phyloP scores from a whole-genome alignment of 345 rosid genomes.

The Linum lewisii region DNA sequence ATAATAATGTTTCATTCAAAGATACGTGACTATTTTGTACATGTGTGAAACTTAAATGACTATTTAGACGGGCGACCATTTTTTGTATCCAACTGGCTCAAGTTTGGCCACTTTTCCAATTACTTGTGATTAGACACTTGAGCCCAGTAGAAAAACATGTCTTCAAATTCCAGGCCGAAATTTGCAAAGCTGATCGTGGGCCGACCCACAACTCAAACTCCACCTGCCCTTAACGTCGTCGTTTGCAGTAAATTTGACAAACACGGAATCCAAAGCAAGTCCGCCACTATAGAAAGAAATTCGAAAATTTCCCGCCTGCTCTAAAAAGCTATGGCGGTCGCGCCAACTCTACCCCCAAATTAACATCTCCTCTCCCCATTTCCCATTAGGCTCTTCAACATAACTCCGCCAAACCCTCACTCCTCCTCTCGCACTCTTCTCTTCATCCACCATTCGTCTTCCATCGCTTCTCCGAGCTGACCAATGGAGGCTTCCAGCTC shows the following conservation, averaged over 20 bases:
- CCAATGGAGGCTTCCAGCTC: slow-evolving; percentile 34
- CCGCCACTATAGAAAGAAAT: neutral
- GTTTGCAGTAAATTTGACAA: neutral
- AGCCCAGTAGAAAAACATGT: too few relatives aligned
- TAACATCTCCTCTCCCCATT: neutral
- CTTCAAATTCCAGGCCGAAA: too few relatives aligned
- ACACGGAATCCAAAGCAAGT: neutral
- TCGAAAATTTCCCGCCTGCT: neutral
- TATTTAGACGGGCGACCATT: too few relatives aligned
- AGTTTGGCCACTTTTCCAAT: too few relatives aligned
- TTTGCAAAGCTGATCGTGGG: too few relatives aligned
- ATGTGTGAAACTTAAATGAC: too few relatives aligned
- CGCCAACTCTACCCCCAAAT: slow-evolving; percentile 10
- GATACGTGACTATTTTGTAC: too few relatives aligned
- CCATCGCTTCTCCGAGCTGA: neutral
- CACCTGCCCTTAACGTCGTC: too few relatives aligned
- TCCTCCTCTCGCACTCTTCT: neutral
- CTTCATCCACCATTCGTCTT: neutral
- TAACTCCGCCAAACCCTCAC: neutral
- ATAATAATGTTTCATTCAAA: too few relatives aligned
- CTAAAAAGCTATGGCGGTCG: neutral
- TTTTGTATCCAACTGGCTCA: too few relatives aligned
- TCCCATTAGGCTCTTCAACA: neutral
- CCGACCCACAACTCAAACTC: too few relatives aligned
- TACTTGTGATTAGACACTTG: too few relatives aligned